Conservation (phyloP, 1,284 basidiomycete genomes). For the Trametes pubescens region DNA sequence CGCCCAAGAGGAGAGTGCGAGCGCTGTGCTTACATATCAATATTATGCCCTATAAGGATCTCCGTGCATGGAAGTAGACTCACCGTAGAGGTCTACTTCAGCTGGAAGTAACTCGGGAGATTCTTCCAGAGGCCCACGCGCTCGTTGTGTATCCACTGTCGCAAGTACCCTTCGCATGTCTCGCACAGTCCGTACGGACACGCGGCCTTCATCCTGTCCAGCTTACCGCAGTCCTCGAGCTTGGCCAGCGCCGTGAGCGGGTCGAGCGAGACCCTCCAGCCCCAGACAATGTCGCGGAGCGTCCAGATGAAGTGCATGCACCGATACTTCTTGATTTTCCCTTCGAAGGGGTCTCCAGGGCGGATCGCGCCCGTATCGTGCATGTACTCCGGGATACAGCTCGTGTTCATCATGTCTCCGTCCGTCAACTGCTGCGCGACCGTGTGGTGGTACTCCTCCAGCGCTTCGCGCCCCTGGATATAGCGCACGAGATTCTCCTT, state of each 20-base stretch:
- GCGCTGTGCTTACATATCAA: too few species aligned
- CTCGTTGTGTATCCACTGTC: too few species aligned
- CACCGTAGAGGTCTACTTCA: too few species aligned
- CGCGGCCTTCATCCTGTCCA: too few species aligned
- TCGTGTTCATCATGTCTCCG: not conserved
- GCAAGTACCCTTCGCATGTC: too few species aligned
- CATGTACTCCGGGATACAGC: not conserved
- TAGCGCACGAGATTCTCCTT: not conserved
- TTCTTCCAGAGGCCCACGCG: too few species aligned
- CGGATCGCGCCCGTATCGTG: not conserved
- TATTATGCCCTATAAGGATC: too few species aligned
- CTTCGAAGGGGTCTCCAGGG: not conserved
- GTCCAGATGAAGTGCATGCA: not conserved
- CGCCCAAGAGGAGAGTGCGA: too few species aligned
- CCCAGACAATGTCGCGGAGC: not conserved
- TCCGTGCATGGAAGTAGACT: too few species aligned
- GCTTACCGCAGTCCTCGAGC: too few species aligned
- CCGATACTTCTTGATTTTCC: not conserved
- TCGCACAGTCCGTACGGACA: too few species aligned
- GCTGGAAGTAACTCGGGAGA: too few species aligned
- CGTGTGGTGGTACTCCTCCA: not conserved
- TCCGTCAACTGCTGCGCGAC: not conserved
- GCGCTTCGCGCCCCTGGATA: not conserved
- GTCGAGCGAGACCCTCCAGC: not conserved
- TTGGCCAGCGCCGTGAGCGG: not conserved